Conservation (phyloP, 768 basidiomycete species). For the Auricularia sp. region DNA sequence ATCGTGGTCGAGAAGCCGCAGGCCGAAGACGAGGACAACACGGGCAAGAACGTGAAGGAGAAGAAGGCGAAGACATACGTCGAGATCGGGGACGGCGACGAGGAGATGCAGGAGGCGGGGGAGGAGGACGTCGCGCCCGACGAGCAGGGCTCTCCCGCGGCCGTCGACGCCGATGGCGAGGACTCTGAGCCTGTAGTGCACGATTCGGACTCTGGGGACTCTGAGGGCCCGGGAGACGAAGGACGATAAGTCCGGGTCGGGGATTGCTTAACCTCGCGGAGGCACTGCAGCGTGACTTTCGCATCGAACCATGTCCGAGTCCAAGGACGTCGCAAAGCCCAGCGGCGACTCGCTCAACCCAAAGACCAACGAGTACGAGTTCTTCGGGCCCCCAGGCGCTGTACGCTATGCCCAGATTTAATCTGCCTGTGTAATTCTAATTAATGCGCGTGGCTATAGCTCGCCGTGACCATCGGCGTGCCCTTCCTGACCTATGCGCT, state of each 20-base stretch:
- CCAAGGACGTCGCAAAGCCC: background rate
- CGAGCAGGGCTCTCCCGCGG: background rate
- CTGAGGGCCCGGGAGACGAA: no score
- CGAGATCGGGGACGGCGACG: background rate
- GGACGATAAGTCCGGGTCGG: no score
- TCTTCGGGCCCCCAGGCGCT: conserved; percentile 73
- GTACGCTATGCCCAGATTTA: background rate
- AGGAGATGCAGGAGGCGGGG: background rate
- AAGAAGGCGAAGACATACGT: background rate
- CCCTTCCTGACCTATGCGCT: conserved; percentile 64
- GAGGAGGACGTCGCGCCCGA: background rate
- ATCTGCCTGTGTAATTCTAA: no score
- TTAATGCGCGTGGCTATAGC: background rate
- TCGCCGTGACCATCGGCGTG: conserved; percentile 58
- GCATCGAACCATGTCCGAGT: background rate
- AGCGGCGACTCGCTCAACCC: conserved; percentile 41
- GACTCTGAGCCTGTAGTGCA: background rate
- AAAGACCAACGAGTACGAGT: conserved; percentile 64
- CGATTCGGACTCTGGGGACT: background rate
- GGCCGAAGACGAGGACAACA: background rate
- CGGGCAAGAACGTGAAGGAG: background rate
- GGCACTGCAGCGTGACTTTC: no score
- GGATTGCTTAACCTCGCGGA: no score
- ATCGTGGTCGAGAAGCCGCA: background rate
- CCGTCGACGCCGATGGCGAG: background rate